These are phyloP conservation scores for Xylariaceae sp. DNA, from an alignment of 2,329 filamentous ascomycete genomes.

Conservation along the genomic window DNA sequence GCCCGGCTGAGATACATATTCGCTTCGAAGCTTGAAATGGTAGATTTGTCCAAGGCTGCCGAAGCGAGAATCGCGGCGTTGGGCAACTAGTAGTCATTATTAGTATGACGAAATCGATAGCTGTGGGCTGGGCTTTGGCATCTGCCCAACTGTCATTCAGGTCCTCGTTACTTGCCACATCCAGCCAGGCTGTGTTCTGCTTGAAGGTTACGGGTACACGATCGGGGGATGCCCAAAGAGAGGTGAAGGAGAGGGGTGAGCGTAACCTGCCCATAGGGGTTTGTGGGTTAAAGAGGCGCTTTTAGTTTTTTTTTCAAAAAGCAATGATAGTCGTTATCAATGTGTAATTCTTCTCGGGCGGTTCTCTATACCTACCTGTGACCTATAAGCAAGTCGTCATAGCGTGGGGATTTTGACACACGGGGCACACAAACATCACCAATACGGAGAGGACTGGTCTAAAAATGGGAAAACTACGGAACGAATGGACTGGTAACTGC, in stretches of 20 bases:
- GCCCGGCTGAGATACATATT: neutral
- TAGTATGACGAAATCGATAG: too few species aligned
- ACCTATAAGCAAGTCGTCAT: slow-evolving; percentile 6
- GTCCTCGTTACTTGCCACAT: neutral
- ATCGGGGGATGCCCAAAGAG: slow-evolving; percentile 8
- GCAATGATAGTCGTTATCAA: neutral
- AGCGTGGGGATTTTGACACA: slow-evolving; percentile 16
- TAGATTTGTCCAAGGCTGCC: neutral
- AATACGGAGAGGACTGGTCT: slow-evolving; percentile 9
- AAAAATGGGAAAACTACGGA: slow-evolving; percentile 28
- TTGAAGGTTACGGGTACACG: neutral
- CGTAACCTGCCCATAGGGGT: neutral
- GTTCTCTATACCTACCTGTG: neutral
- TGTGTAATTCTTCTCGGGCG: neutral
- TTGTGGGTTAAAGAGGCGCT: neutral
- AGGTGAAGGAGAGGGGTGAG: slow-evolving; percentile 4
- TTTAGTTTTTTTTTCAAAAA: neutral
- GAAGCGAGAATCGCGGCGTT: neutral
- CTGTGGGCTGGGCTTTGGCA: too few species aligned
- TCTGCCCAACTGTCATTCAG: neutral
- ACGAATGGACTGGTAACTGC: slow-evolving; percentile 26
- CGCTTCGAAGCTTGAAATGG: neutral
- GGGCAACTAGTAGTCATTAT: neutral
- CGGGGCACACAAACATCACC: slow-evolving; percentile 12
- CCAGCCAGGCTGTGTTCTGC: neutral